Percentiles rank a stretch among this genome's conserved stretches.
These are phyloP conservation scores for Prillingera fragicola DNA, from an alignment of 1,284 basidiomycete species.

Conservation along the genomic window DNA sequence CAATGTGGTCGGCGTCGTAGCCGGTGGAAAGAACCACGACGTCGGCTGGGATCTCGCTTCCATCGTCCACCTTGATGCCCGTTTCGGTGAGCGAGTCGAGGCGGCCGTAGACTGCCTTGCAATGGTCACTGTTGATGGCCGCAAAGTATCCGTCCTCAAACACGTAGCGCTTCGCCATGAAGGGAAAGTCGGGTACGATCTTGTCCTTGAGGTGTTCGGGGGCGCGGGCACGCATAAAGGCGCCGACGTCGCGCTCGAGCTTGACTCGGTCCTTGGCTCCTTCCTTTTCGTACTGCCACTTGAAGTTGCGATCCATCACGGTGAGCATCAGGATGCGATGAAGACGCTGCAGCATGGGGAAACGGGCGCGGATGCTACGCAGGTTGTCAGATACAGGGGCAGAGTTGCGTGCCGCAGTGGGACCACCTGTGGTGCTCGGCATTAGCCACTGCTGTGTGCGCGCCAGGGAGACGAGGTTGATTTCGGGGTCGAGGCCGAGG, in stretches of 20 bases:
- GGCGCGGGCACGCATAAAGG: slow-evolving; percentile 9
- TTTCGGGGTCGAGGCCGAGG: slow-evolving; percentile 7
- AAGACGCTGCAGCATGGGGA: slow-evolving; percentile 11
- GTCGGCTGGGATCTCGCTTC: slow-evolving; percentile 12
- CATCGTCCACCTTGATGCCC: slow-evolving; percentile 14
- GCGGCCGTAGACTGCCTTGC: slow-evolving; percentile 15
- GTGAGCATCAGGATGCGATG: slow-evolving; percentile 11
- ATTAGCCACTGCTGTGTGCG: slow-evolving; percentile 12
- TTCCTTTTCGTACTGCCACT: slow-evolving; percentile 13
- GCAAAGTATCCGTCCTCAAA: slow-evolving; percentile 23
- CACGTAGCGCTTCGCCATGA: slow-evolving; percentile 15
- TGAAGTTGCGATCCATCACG: slow-evolving; percentile 9
- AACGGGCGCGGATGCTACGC: slow-evolving; percentile 5
- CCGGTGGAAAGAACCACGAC: slow-evolving; percentile 19
- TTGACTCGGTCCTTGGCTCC: too few species aligned
- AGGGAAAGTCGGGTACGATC: slow-evolving; percentile 12
- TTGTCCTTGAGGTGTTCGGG: slow-evolving; percentile 17
- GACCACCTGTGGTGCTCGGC: slow-evolving; percentile 7
- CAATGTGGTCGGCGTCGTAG: slow-evolving; percentile 17
- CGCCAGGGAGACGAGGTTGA: slow-evolving; percentile 6
- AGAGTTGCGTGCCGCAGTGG: slow-evolving; percentile 8
- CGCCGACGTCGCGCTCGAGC: slow-evolving; percentile 6
- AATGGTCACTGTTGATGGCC: slow-evolving; percentile 13
- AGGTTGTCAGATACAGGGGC: slow-evolving; percentile 9
- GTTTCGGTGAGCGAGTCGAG: slow-evolving; percentile 8